Evolutionary conservation across 495 filamentous ascomycete genomes (phyloP).

Genomic region (Hypoxylon intermedium): DNA sequence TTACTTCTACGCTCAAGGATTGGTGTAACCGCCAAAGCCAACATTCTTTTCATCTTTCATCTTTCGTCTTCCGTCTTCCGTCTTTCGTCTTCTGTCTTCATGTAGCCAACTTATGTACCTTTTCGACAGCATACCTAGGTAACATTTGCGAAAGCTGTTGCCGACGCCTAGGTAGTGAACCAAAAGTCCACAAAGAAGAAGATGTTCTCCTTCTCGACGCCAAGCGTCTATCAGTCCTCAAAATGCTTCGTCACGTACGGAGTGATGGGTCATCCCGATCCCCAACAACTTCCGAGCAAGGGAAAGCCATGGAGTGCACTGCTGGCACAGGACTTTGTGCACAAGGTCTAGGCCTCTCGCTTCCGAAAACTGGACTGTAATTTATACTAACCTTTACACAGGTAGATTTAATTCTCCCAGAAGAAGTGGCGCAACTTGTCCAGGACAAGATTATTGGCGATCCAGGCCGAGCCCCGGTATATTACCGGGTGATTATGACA

Average conservation of each 20-base stretch:
- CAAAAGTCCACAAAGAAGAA: constrained; percentile 36
- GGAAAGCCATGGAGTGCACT: constrained; percentile 77
- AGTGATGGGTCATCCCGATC: constrained; percentile 69
- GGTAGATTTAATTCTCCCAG: constrained; percentile 78
- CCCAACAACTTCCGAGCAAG: constrained; percentile 72
- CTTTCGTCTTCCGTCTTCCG: too few relatives aligned
- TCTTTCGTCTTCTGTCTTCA: too few relatives aligned
- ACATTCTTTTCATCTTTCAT: neutral
- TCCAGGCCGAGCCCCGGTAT: constrained; percentile 54
- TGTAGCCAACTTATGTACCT: too few relatives aligned
- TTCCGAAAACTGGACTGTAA: constrained; percentile 6
- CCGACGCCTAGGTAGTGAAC: too few relatives aligned
- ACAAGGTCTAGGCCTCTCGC: constrained; percentile 63
- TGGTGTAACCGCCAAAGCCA: constrained; percentile 1
- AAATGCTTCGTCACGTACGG: constrained; percentile 79
- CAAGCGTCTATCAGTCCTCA: constrained; percentile 63
- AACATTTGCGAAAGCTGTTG: too few relatives aligned
- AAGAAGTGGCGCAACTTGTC: constrained; percentile 66
- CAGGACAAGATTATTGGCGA: constrained; percentile 58
- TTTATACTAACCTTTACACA: constrained; percentile 41
- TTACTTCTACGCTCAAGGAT: constrained; percentile 14
- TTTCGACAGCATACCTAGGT: too few relatives aligned
- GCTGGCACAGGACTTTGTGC: constrained; percentile 71
- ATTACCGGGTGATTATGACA: constrained; percentile 76
- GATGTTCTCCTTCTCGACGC: constrained; percentile 67